Evolutionary conservation across 75 land plant species (phyloP).

Genomic region (Sequoiadendron giganteum): DNA sequence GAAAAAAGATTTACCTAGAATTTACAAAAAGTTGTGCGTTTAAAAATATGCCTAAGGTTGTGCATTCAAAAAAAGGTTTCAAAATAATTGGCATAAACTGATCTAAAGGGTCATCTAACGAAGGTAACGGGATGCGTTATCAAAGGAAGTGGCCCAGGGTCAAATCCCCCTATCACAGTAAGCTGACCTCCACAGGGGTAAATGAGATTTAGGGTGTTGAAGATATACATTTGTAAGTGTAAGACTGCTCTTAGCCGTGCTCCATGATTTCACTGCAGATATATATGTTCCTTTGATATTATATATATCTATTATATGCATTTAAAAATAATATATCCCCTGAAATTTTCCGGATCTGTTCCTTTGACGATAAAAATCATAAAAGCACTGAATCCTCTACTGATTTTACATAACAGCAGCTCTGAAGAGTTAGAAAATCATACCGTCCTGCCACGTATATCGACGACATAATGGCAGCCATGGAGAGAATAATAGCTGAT

Average conservation of each 20-base stretch:
- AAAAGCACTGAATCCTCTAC: neutral
- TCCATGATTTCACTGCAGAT: neutral
- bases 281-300: neutral
- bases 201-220: neutral
- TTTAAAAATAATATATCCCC: neutral
- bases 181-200: neutral
- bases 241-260: neutral
- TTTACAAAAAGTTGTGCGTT: neutral
- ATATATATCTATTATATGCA: neutral
- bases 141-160: neutral
- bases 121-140: neutral
- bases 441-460: slow-evolving; percentile 62
- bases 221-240: neutral
- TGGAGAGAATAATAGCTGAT: slow-evolving; percentile 45
- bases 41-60: neutral
- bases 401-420: neutral
- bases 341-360: neutral
- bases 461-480: slow-evolving; percentile 54
- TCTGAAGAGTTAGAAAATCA: slow-evolving; percentile 6
- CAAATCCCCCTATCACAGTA: neutral
- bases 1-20: neutral
- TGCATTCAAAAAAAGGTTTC: neutral
- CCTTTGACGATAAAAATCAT: neutral
- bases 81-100: neutral
- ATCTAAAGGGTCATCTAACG: neutral